Evolutionary conservation across 2,329 filamentous ascomycete genomes (phyloP), one percentile per base, ranked within the genome.

Genomic region (Orbilia oligospora): DNA sequence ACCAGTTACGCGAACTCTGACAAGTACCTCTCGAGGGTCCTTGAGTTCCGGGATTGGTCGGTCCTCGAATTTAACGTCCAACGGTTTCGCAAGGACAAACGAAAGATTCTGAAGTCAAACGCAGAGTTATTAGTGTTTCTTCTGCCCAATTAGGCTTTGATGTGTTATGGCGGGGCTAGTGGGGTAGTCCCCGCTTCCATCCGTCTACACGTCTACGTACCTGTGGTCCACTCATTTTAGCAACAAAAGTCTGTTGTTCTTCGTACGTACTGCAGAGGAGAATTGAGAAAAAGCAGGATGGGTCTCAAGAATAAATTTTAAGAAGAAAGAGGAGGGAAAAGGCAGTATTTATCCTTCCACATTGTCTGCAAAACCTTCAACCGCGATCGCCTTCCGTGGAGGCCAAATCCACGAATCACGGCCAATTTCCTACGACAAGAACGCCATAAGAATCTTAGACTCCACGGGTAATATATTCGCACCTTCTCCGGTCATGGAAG

Each of bases 1-100:
- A 30, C 90, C 90, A 3, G 91, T 92, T 80, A 88, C 87, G 79
- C 88, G 88, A 80, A 92, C 87, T 80, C 88, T 87, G 80, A 92
- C 84, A 84, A 92, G 88, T 67, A 92, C 87, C 83, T 92, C 90
- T 80, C 82, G 82, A n/a, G 83, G 83, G 58, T 82, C 80, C 48
- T 82, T 71, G 84, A 89, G 61, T 83, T 83, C 83, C 86, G 82
- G 86, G 86, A 77, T 68, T 38, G 73, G 73, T 27, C 73, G 61
- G 22, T 77, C 67, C 63, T 77, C 73, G 48, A 77, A 71, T 49
- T 71, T 71, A n/a, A 77, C 73, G 38, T 77, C 67, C 24, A 77
- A 46, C 10, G 73, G 73, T n/a, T 77, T 71, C 14, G 66, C 56
- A 56, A 77, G 73, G 20, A 77, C 73, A 38, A 77, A 77, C 3